phyloP scores from a whole-genome alignment of 176 grass and related monocot species.

The Poa pratensis region DNA sequence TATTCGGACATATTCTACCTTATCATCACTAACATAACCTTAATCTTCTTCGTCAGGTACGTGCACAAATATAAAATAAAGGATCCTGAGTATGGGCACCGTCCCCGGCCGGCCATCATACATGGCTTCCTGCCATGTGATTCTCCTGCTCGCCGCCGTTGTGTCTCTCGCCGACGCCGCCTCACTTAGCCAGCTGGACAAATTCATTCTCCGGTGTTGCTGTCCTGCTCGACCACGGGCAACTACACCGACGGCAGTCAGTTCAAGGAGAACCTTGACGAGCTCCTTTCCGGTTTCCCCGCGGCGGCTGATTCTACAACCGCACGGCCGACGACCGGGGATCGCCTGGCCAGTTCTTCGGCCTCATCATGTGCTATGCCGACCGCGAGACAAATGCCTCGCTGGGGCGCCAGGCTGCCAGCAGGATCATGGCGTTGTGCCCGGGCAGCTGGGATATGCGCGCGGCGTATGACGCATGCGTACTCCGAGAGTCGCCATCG shows the following conservation, averaged over 20 bases:
- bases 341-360: background rate
- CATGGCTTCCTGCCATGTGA: too few species aligned
- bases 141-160: too few species aligned
- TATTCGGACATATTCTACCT: background rate
- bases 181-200: too few species aligned
- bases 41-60: background rate
- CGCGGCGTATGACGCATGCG: slow-evolving; percentile 22
- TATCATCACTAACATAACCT: background rate
- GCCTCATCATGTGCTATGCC: slow-evolving; percentile 36
- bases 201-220: background rate
- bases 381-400: too few species aligned
- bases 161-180: too few species aligned
- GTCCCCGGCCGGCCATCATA: background rate
- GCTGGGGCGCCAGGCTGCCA: fast-evolving
- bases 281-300: background rate
- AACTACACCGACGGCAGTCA: slow-evolving; percentile 36
- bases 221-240: background rate
- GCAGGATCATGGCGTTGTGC: background rate
- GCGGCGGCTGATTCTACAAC: slow-evolving; percentile 3
- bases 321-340: background rate
- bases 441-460: background rate
- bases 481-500: slow-evolving; percentile 43
- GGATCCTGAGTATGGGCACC: background rate
- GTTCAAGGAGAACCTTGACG: slow-evolving; percentile 24
- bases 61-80: background rate